Base-by-base conservation (phyloP, 352 stramenopile species). In the Phytophthora capsici region DNA sequence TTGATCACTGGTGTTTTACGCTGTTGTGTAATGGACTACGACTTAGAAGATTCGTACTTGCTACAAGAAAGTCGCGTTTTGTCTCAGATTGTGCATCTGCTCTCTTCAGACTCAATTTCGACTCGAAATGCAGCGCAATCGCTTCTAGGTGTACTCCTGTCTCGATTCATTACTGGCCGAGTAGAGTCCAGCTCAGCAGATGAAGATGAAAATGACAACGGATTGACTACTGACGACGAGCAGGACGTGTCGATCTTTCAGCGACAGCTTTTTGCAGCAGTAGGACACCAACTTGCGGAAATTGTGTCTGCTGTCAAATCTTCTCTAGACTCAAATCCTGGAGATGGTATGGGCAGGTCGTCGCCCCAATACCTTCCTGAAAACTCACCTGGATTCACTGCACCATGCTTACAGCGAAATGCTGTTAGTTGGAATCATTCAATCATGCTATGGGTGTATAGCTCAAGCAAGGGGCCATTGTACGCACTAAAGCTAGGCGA, bases 371-470 rank as follows among this genome's bases (percentile, higher is more conserved):
- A 83, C 23, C 69, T 93, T 23, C 69, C 73, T 16, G 55, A 73
- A 26, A 59, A 73, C 25, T 80, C 66, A 0, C 73, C 69, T 26
- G 80, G 77, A n/a, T 64, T 85, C 7, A 86, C 66, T 8, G 48
- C 78, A 1, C 63, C 80, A 9, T 71, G 69, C 32, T 28, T 65
- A 43, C 59, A 73, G 20, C 66, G 20, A 40, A 74, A 58, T 34
- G 49, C 70, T 14, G 54, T 93, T 13, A 57, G 58, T 22, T 93
- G 84, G 80, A 89, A 93, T 41, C 82, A 94, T 61, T 84, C 86
- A 2, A 88, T 94, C 20, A 84, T 89, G 80, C 65, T 93, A 1
- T 94, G 86, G 86, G 43, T 93, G 25, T 91, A 84, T 34, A 75
- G 85, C 7, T 60, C 80, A 19, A 69, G 69, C 8, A 76, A 69